phyloP scores from a whole-genome alignment of 176 grass and related monocot species.

The Bromus sterilis region DNA sequence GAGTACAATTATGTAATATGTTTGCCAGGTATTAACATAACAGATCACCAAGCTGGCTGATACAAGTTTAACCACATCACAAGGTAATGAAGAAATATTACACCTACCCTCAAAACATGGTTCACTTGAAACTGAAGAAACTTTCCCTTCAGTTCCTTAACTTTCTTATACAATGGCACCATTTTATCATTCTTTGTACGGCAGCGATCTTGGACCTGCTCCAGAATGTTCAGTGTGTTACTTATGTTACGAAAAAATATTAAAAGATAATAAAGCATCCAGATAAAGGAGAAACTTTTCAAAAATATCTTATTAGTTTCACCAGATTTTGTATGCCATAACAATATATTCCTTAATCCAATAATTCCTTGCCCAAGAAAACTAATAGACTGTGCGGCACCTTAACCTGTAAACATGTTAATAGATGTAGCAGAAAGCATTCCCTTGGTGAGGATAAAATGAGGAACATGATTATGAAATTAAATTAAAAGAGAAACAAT shows the following conservation, averaged over 20 bases:
- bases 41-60: not conserved
- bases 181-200: conserved; percentile 32
- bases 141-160: conserved; percentile 33
- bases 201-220: conserved; percentile 47
- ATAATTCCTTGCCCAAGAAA: no score
- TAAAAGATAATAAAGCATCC: not conserved
- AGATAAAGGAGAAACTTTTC: not conserved
- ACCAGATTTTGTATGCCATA: no score
- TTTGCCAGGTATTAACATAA: not conserved
- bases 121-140: conserved; percentile 38
- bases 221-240: conserved; percentile 2
- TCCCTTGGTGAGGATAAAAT: no score
- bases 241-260: not conserved
- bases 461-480: no score
- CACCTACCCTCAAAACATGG: conserved; percentile 58
- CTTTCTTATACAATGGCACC: conserved; percentile 44
- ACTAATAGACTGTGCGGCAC: no score
- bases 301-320: no score
- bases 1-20: no score
- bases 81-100: not conserved
- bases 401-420: no score
- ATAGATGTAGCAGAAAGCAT: no score
- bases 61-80: not conserved
- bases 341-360: conserved; percentile 5
- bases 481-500: not conserved